These are phyloP conservation scores for Podospora australis DNA, from an alignment of 495 filamentous ascomycete genomes.

Conservation along the genomic window DNA sequence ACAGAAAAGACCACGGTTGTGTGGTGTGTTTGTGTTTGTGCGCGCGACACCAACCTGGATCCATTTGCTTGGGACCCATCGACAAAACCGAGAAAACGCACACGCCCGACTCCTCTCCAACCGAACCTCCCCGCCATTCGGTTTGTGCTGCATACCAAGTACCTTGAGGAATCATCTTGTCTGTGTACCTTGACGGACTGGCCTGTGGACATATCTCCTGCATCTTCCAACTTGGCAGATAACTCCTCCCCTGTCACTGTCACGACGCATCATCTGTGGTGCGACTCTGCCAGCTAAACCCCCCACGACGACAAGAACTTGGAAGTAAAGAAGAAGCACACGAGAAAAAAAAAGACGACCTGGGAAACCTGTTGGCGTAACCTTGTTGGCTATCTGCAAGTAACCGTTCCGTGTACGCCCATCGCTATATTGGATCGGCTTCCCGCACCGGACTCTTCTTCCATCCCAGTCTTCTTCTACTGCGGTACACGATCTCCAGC, in stretches of 20 bases:
- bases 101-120: neutral
- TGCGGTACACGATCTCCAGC: neutral
- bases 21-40: too few relatives aligned
- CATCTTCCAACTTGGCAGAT: conserved; percentile 1
- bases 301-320: neutral
- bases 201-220: neutral
- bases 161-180: neutral
- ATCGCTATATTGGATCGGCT: neutral
- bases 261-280: too few relatives aligned
- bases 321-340: neutral
- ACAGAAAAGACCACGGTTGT: too few relatives aligned
- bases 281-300: too few relatives aligned
- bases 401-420: neutral
- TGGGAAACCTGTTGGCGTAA: too few relatives aligned
- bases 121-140: neutral
- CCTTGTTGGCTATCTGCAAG: too few relatives aligned
- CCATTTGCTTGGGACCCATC: too few relatives aligned
- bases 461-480: neutral
- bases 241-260: neutral
- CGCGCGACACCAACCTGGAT: too few relatives aligned
- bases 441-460: neutral
- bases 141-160: neutral
- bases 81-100: neutral
- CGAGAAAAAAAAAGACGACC: too few relatives aligned
- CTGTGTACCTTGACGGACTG: neutral